Percentiles rank a stretch among this genome's conserved stretches.
Conservation (phyloP, 768 basidiomycete genomes). For the Leucocoprinus birnbaumii region DNA sequence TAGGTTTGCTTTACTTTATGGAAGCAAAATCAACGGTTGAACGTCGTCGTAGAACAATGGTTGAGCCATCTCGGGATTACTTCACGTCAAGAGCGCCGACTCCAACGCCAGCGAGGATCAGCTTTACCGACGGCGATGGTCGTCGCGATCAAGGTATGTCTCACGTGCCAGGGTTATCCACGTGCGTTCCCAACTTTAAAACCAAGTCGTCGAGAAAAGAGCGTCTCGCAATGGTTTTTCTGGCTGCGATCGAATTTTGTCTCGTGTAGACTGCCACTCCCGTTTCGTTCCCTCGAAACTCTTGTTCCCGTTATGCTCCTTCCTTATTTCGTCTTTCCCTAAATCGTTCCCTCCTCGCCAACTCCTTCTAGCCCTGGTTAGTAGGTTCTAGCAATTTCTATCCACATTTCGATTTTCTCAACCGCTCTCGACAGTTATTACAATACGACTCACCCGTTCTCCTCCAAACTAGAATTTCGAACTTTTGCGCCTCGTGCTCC, state of each 20-base stretch:
- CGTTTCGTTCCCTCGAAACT: neutral
- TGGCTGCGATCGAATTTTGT: neutral
- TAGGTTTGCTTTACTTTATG: no score
- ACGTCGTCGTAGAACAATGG: neutral
- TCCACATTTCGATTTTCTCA: neutral
- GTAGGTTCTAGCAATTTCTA: constrained; percentile 10
- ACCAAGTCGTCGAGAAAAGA: neutral
- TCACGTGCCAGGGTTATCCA: constrained; percentile 8
- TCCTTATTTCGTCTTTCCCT: neutral
- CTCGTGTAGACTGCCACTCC: neutral
- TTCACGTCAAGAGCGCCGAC: neutral
- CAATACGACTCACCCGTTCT: neutral
- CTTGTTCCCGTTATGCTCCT: constrained; percentile 3
- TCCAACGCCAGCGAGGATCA: neutral
- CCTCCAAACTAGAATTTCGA: constrained; percentile 1
- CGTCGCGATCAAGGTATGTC: neutral
- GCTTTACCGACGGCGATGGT: neutral
- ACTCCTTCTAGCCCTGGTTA: neutral
- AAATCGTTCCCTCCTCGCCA: neutral
- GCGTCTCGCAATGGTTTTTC: neutral
- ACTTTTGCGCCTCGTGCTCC: neutral
- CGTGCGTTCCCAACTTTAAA: neutral
- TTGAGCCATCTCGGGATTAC: constrained; percentile 1
- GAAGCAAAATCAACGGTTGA: no score
- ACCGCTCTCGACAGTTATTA: constrained; percentile 1